Evolutionary conservation across 2,329 filamentous ascomycete species (phyloP).

Genomic region (Colletotrichum lini): DNA sequence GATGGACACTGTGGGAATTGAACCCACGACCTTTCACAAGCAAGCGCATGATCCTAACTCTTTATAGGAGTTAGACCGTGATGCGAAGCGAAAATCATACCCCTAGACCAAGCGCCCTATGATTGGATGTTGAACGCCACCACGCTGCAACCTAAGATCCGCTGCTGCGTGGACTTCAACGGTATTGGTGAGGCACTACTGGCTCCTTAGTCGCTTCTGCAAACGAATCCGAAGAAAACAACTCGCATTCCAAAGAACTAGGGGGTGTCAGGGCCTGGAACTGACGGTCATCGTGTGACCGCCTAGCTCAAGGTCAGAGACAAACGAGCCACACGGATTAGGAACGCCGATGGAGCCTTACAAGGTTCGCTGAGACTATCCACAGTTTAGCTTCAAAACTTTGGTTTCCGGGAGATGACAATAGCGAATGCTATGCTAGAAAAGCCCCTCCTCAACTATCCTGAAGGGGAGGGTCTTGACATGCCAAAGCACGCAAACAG

Average conservation of each 20-base stretch:
- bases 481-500: slow-evolving; percentile 8
- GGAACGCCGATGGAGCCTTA: not conserved
- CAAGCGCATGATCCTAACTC: not conserved
- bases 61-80: not conserved
- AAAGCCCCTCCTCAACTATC: not conserved
- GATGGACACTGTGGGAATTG: slow-evolving; percentile 33
- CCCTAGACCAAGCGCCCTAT: slow-evolving; percentile 35
- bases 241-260: too few species aligned
- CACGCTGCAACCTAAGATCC: not conserved
- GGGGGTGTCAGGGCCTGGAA: too few species aligned
- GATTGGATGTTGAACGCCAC: not conserved
- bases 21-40: slow-evolving; percentile 35
- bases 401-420: not conserved
- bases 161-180: not conserved
- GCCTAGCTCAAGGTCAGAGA: not conserved
- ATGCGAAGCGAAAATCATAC: slow-evolving; percentile 39
- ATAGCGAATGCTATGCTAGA: not conserved
- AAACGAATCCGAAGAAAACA: too few species aligned
- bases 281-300: too few species aligned
- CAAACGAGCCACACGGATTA: not conserved
- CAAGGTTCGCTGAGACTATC: not conserved
- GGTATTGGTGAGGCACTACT: not conserved
- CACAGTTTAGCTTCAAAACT: too few species aligned
- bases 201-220: too few species aligned
- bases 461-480: not conserved